These are phyloP conservation scores for Euptelea pleiosperma DNA, from an alignment of 164 flowering plant species.

Conservation along the genomic window DNA sequence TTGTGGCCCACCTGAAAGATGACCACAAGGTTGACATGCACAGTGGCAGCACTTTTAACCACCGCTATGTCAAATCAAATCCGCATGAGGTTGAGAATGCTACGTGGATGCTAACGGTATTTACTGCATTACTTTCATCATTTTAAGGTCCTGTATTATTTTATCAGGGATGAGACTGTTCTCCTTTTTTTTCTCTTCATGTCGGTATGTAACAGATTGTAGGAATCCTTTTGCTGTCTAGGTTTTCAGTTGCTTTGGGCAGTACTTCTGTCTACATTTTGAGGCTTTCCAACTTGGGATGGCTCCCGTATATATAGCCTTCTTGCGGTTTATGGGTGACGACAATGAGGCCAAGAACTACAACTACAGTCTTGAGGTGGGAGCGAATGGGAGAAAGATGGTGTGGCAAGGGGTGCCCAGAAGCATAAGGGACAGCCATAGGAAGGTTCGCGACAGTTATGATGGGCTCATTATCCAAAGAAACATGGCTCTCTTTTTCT, in stretches of 20 bases:
- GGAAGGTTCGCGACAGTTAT: slow-evolving; percentile 58
- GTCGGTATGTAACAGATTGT: slow-evolving; percentile 17
- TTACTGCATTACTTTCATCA: not conserved
- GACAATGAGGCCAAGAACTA: slow-evolving; percentile 56
- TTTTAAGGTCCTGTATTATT: no score
- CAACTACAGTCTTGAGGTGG: slow-evolving; percentile 58
- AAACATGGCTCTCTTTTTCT: slow-evolving; percentile 59
- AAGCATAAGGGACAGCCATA: slow-evolving; percentile 57
- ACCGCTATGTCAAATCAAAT: slow-evolving; percentile 90
- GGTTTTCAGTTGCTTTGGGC: slow-evolving; percentile 70
- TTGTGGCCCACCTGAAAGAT: slow-evolving; percentile 78
- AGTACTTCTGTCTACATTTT: slow-evolving; percentile 61
- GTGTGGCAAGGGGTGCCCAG: slow-evolving; percentile 60
- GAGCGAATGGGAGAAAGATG: slow-evolving; percentile 53
- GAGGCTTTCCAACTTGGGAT: slow-evolving; percentile 60
- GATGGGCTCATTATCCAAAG: slow-evolving; percentile 61
- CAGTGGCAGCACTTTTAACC: slow-evolving; percentile 87
- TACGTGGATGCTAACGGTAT: slow-evolving; percentile 96
- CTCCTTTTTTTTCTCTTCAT: slow-evolving; percentile 3
- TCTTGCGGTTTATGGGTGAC: slow-evolving; percentile 62
- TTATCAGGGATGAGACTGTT: not conserved
- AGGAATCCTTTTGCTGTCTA: slow-evolving; percentile 21
- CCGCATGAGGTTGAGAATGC: slow-evolving; percentile 94
- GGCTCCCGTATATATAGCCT: slow-evolving; percentile 58
- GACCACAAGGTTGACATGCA: slow-evolving; percentile 97